Conservation (phyloP, 768 basidiomycete species). For the Tremella fuciformis region DNA sequence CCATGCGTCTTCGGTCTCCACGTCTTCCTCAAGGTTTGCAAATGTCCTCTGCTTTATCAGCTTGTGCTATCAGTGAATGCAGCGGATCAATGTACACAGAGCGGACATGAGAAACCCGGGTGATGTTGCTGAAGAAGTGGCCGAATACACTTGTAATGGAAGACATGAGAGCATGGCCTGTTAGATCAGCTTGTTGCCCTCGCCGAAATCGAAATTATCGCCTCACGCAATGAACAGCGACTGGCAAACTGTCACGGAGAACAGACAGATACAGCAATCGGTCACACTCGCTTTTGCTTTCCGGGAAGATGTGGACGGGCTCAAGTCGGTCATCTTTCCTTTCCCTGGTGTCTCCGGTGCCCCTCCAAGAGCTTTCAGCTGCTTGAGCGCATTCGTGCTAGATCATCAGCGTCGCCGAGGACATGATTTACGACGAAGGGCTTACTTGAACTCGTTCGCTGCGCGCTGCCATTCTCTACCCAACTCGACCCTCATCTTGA, state of each 20-base stretch:
- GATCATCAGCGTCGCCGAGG: background rate
- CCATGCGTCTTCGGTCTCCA: constrained; percentile 64
- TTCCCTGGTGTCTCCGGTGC: constrained; percentile 22
- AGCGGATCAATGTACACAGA: constrained; percentile 59
- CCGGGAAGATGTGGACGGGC: constrained; percentile 16
- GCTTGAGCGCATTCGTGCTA: constrained; percentile 66
- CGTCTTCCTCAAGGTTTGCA: constrained; percentile 92
- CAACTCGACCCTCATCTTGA: constrained; percentile 91
- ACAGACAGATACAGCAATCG: constrained; percentile 93
- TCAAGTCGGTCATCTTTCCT: constrained; percentile 15
- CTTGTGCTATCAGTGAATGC: background rate
- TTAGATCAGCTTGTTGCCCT: constrained; percentile 4
- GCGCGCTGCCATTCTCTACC: constrained; percentile 84
- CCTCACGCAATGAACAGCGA: constrained; percentile 84
- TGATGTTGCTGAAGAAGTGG: constrained; percentile 84
- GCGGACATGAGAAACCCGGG: constrained; percentile 89
- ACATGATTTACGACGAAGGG: constrained; percentile 10
- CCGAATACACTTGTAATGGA: constrained; percentile 81
- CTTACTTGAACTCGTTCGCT: constrained; percentile 87
- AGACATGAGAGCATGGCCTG: constrained; percentile 83
- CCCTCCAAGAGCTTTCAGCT: constrained; percentile 59
- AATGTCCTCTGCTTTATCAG: constrained; percentile 63
- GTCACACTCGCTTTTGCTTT: constrained; percentile 52
- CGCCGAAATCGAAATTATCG: background rate
- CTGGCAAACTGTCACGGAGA: constrained; percentile 87